Evolutionary conservation across 805 yeast genomes (phyloP).

Genomic region (Torulaspora gathmanii): DNA sequence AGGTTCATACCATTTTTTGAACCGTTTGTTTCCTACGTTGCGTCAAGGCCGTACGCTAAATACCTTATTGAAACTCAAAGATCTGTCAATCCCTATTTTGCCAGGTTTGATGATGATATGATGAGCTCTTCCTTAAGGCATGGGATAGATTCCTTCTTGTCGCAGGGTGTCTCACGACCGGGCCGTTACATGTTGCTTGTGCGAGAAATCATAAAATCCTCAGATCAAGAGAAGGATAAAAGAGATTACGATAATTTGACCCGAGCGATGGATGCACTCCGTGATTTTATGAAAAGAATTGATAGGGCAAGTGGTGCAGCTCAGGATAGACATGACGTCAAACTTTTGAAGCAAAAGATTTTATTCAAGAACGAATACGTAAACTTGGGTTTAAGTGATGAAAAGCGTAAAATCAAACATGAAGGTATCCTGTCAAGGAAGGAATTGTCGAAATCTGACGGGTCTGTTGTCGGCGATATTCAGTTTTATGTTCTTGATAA

Average conservation of each 20-base stretch:
- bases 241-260: slow-evolving; percentile 47
- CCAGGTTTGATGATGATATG: slow-evolving; percentile 86
- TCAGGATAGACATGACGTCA: slow-evolving; percentile 84
- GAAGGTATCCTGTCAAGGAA: slow-evolving; percentile 37
- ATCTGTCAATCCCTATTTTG: slow-evolving; percentile 82
- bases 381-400: slow-evolving; percentile 79
- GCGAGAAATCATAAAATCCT: slow-evolving; percentile 79
- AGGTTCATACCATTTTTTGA: slow-evolving; percentile 84
- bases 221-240: slow-evolving; percentile 65
- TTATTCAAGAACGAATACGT: slow-evolving; percentile 80
- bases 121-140: slow-evolving; percentile 54
- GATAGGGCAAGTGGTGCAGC: slow-evolving; percentile 90
- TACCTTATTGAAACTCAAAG: slow-evolving; percentile 93
- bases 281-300: slow-evolving; percentile 63
- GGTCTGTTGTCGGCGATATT: slow-evolving; percentile 51
- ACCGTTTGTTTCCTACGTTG: slow-evolving; percentile 89
- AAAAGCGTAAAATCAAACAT: slow-evolving; percentile 61
- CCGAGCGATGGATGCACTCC: slow-evolving; percentile 69
- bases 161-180: slow-evolving; percentile 93
- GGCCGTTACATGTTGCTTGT: slow-evolving; percentile 88
- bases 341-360: slow-evolving; percentile 78
- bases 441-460: slow-evolving; percentile 30
- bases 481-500: slow-evolving; percentile 87
- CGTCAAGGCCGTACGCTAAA: slow-evolving; percentile 91
- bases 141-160: slow-evolving; percentile 86